Evolutionary conservation across 305 asterid species (phyloP), one percentile per base, ranked within the genome.

Genomic region (Rubia balearica): DNA sequence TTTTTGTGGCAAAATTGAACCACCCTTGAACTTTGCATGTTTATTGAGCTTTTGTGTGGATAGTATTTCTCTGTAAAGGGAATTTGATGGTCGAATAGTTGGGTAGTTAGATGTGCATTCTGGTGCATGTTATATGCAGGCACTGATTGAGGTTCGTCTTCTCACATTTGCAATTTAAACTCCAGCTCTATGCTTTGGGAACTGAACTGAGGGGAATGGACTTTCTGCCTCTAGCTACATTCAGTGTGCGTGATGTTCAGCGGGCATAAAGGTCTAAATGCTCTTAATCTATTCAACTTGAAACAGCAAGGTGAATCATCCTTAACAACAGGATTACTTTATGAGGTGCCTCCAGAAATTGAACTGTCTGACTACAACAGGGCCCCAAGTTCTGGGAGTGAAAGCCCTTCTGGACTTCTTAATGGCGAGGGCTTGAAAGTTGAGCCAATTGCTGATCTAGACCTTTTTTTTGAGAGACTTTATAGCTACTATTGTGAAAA

Each of bases 401-500:
- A 91, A 78, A 91, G 99, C 85, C 98, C 99, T 12, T 89, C 99
- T 42, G 97, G 92, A 71, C 85, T 91, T 79, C 97, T 94, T 65
- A 90, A 91, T 74, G 97, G 86, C 0, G 98, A 88, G 81, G 78
- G 85, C 56, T 77, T 88, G 76, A 86, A 81, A 75, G 81, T 78
- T 0, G 90, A 94, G 74, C 93, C 91, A 43, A 91, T 91, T 75
- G 85, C 88, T 73, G 98, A 94, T 73, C 79, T 94, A 73, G 99
- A 94, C 80, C 83, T 94, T 53, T 94, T 94, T 84, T 86, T 88
- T 8, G 98, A 91, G 91, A 90, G 98, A 84, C 77, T 91, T 46
- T 94, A 94, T 82, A 84, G 76, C 76, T 94, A 94, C 73, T 91
- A 91, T 80, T 88, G 98, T 71, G 96, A 90, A 80, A 94, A 91